A percentile compares a stretch with the other conserved stretches of the same genome.
phyloP scores from a whole-genome alignment of 2,329 filamentous ascomycete species.

The Talaromyces atroroseus region DNA sequence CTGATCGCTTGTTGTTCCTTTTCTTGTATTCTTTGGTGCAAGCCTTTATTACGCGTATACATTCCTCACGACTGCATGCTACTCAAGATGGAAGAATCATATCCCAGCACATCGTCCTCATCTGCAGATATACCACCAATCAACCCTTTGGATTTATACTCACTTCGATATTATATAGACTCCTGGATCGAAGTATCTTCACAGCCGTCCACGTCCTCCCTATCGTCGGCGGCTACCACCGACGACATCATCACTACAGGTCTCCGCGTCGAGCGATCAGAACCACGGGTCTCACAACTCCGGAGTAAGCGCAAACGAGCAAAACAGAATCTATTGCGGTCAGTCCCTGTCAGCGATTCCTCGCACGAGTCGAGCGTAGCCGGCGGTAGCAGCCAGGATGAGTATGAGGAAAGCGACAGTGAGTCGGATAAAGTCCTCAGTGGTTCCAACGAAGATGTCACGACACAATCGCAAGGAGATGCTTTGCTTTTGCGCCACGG shows the following conservation, averaged over 20 bases:
- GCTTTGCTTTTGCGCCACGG: slow-evolving; percentile 21
- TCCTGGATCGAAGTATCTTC: slow-evolving; percentile 96
- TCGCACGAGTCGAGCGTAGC: slow-evolving; percentile 31
- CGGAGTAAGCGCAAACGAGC: slow-evolving; percentile 51
- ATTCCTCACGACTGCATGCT: neutral
- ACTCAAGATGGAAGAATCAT: slow-evolving; percentile 18
- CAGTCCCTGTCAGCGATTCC: slow-evolving; percentile 37
- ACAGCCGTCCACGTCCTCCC: slow-evolving; percentile 85
- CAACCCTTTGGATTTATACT: slow-evolving; percentile 33
- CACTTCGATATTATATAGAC: slow-evolving; percentile 56
- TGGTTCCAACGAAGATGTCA: slow-evolving; percentile 57
- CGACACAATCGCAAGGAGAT: slow-evolving; percentile 21
- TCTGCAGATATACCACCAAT: neutral
- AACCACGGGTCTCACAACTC: slow-evolving; percentile 22
- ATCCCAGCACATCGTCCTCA: slow-evolving; percentile 6
- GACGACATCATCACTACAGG: slow-evolving; percentile 92
- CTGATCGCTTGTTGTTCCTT: neutral
- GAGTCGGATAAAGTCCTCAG: slow-evolving; percentile 71
- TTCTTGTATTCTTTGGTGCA: neutral
- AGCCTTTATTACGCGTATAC: neutral
- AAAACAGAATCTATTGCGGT: slow-evolving; percentile 26
- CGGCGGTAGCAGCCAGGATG: slow-evolving; percentile 73
- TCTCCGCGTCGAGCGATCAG: slow-evolving; percentile 64
- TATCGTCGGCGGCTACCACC: slow-evolving; percentile 65
- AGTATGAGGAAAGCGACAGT: slow-evolving; percentile 89